These are phyloP conservation scores for Neoconidiobolus thromboides DNA, from an alignment of 371 early-diverging fungal species.

Conservation along the genomic window DNA sequence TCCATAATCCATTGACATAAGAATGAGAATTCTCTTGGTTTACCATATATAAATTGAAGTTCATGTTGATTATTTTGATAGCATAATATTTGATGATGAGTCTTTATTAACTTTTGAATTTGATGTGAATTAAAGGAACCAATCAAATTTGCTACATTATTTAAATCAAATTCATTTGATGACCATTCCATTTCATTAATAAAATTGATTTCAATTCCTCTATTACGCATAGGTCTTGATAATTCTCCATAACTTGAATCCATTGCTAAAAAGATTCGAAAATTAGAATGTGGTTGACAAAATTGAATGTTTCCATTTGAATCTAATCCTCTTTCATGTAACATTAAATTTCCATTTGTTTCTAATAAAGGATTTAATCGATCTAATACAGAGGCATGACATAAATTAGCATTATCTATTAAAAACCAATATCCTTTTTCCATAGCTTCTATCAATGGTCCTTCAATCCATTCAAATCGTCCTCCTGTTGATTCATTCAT, in stretches of 20 bases:
- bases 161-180: conserved; percentile 15
- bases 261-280: conserved; percentile 96
- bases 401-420: conserved; percentile 96
- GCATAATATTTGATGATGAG: conserved; percentile 13
- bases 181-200: conserved; percentile 18
- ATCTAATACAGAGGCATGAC: conserved; percentile 88
- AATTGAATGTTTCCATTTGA: conserved; percentile 61
- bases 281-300: conserved; percentile 82
- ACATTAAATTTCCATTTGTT: conserved; percentile 66
- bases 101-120: conserved; percentile 13
- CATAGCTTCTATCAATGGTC: conserved; percentile 83
- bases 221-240: conserved; percentile 92
- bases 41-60: neutral
- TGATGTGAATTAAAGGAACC: neutral
- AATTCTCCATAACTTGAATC: conserved; percentile 89
- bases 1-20: conserved; percentile 36
- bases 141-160: conserved; percentile 17
- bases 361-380: conserved; percentile 87
- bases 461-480: conserved; percentile 94
- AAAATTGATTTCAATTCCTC: conserved; percentile 77
- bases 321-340: conserved; percentile 75
- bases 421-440: conserved; percentile 94
- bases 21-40: conserved; percentile 14
- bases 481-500: conserved; percentile 41
- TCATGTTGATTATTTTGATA: conserved; percentile 8